phyloP scores from a whole-genome alignment of 768 basidiomycete genomes.

The Nidula microcarpa region DNA sequence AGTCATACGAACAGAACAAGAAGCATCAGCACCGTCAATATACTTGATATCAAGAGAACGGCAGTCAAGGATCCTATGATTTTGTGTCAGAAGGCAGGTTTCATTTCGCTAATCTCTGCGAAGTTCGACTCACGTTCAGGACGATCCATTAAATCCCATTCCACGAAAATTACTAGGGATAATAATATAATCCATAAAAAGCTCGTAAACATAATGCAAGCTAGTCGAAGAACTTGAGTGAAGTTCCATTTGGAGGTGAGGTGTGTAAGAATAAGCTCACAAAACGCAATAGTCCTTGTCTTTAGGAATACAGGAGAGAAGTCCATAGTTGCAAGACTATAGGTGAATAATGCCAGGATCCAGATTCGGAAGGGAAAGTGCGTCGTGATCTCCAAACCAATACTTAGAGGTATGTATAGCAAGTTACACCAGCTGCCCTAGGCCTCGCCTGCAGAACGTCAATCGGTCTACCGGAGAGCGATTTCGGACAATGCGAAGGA shows the following conservation, averaged over 20 bases:
- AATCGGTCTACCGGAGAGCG: too few relatives aligned
- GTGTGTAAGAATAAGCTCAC: conserved; percentile 9
- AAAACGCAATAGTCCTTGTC: conserved; percentile 13
- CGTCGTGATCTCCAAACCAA: too few relatives aligned
- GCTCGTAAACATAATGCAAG: conserved; percentile 34
- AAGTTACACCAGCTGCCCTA: too few relatives aligned
- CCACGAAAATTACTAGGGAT: conserved; percentile 36
- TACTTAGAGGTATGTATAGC: too few relatives aligned
- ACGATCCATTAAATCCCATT: conserved; percentile 37
- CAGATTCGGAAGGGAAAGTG: not conserved
- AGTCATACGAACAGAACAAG: conserved; percentile 33
- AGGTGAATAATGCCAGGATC: not conserved
- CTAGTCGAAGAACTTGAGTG: conserved; percentile 15
- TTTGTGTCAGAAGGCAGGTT: not conserved
- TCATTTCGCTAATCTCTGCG: not conserved
- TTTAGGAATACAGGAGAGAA: conserved; percentile 15
- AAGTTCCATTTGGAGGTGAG: not conserved
- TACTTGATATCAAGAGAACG: conserved; percentile 34
- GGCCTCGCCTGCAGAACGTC: too few relatives aligned
- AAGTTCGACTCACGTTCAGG: conserved; percentile 34
- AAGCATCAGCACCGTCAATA: conserved; percentile 31
- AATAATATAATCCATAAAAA: conserved; percentile 45
- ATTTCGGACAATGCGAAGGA: too few relatives aligned
- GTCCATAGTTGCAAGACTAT: not conserved
- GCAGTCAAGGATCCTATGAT: conserved; percentile 23